Evolutionary conservation across 108 stramenopile species (phyloP).

Genomic region (Nitzschia sp.): DNA sequence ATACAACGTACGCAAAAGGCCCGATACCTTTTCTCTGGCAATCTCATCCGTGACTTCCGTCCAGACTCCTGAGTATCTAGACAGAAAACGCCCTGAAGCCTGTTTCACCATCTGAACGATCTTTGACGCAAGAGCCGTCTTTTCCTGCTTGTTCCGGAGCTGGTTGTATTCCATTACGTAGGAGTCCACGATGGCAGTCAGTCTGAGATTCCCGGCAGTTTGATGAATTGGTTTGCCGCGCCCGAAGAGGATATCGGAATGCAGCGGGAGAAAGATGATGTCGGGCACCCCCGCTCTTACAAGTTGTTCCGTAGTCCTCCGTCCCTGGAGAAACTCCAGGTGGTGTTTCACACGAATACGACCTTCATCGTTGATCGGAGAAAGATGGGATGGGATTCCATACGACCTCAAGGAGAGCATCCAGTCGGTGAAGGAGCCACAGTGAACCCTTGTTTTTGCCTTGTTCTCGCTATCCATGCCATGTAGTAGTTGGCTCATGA

Average conservation of each 20-base stretch:
- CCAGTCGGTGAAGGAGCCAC: constrained; percentile 21
- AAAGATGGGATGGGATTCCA: constrained; percentile 27
- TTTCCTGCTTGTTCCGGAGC: constrained; percentile 16
- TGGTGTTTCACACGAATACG: constrained; percentile 23
- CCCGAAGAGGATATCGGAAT: constrained; percentile 32
- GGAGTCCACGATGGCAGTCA: constrained; percentile 16
- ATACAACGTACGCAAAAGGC: constrained; percentile 19
- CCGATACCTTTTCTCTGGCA: constrained; percentile 28
- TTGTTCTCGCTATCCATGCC: constrained; percentile 8
- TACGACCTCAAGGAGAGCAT: constrained; percentile 14
- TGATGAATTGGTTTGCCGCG: constrained; percentile 27
- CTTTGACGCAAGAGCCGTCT: constrained; percentile 19
- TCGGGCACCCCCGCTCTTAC: background rate
- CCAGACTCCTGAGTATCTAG: constrained; percentile 19
- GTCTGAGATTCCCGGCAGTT: constrained; percentile 31
- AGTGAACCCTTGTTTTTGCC: constrained; percentile 9
- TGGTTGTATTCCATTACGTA: constrained; percentile 11
- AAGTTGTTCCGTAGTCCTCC: background rate
- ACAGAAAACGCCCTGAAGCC: constrained; percentile 17
- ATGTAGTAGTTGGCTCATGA: background rate
- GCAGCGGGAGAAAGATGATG: background rate
- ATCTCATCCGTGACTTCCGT: constrained; percentile 14
- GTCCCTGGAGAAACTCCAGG: constrained; percentile 13
- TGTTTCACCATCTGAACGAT: constrained; percentile 19
- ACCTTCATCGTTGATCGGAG: constrained; percentile 21